Evolutionary conservation across 495 filamentous ascomycete genomes (phyloP).

Genomic region (Evansstolkia leycettana): DNA sequence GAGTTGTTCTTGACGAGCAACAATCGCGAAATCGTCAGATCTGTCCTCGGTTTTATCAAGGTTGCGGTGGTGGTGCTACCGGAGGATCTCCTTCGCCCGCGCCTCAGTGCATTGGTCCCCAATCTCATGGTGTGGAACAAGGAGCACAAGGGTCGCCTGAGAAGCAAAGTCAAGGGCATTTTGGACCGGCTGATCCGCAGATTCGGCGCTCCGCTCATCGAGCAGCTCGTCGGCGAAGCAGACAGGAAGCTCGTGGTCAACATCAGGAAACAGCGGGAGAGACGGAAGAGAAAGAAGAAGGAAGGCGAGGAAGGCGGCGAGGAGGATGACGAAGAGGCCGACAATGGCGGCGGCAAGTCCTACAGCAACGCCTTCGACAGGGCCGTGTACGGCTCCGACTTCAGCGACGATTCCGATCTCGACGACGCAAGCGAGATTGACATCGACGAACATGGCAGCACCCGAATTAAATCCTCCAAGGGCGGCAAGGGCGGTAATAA

Average conservation of each 20-base stretch:
- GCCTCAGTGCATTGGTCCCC: slow-evolving; percentile 62
- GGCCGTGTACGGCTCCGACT: slow-evolving; percentile 82
- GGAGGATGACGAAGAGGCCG: slow-evolving; percentile 25
- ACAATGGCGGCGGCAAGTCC: slow-evolving; percentile 10
- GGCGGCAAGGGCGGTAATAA: slow-evolving; percentile 18
- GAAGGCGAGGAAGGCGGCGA: slow-evolving; percentile 39
- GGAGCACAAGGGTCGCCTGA: slow-evolving; percentile 93
- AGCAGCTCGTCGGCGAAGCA: slow-evolving; percentile 57
- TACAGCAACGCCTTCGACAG: slow-evolving; percentile 93
- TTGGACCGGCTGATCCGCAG: slow-evolving; percentile 83
- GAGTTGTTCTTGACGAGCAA: slow-evolving; percentile 88
- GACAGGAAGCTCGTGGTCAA: slow-evolving; percentile 85
- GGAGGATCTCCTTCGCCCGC: slow-evolving; percentile 57
- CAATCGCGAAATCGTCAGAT: slow-evolving; percentile 91
- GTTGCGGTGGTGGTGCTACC: slow-evolving; percentile 82
- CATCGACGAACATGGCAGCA: slow-evolving; percentile 31
- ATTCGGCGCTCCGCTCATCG: slow-evolving; percentile 71
- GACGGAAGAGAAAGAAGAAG: slow-evolving; percentile 74
- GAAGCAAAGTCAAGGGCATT: slow-evolving; percentile 94
- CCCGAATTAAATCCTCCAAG: slow-evolving; percentile 8
- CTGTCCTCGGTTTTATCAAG: slow-evolving; percentile 90
- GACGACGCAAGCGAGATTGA: slow-evolving; percentile 46
- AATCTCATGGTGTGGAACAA: slow-evolving; percentile 93
- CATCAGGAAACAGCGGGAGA: slow-evolving; percentile 85
- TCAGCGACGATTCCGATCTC: slow-evolving; percentile 53